phyloP scores from a whole-genome alignment of 768 basidiomycete species.

The Macrolepiota dolichaula region DNA sequence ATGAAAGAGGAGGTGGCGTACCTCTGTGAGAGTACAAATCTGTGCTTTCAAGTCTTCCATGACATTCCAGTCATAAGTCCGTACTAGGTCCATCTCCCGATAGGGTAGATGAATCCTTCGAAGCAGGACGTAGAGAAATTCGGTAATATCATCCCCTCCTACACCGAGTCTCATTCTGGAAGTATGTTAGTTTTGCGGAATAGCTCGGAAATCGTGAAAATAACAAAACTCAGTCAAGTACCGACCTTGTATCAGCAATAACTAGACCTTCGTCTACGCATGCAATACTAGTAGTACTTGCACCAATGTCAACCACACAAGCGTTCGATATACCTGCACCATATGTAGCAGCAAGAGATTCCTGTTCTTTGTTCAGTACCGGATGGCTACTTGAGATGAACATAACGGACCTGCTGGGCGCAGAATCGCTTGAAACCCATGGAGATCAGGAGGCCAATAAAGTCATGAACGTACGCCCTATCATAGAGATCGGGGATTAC shows the following conservation, averaged over 20 bases:
- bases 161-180: slow-evolving; percentile 75
- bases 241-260: slow-evolving; percentile 80
- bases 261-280: slow-evolving; percentile 95
- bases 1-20: slow-evolving; percentile 30
- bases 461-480: slow-evolving; percentile 74
- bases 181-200: slow-evolving; percentile 5
- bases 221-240: background rate
- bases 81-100: slow-evolving; percentile 70
- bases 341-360: slow-evolving; percentile 90
- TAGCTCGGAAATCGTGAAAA: background rate
- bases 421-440: slow-evolving; percentile 95
- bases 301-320: slow-evolving; percentile 95
- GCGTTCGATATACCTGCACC: slow-evolving; percentile 94
- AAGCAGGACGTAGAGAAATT: slow-evolving; percentile 78
- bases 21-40: slow-evolving; percentile 86
- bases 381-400: background rate
- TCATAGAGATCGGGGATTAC: slow-evolving; percentile 94
- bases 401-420: slow-evolving; percentile 69
- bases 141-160: slow-evolving; percentile 94
- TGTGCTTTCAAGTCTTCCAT: slow-evolving; percentile 89
- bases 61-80: slow-evolving; percentile 83
- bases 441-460: slow-evolving; percentile 68
- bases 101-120: slow-evolving; percentile 87
- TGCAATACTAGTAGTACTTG: slow-evolving; percentile 76
- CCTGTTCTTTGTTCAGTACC: slow-evolving; percentile 41